Conservation (phyloP, 1,139 yeast species). For the Sugiyamaella neomexicana region DNA sequence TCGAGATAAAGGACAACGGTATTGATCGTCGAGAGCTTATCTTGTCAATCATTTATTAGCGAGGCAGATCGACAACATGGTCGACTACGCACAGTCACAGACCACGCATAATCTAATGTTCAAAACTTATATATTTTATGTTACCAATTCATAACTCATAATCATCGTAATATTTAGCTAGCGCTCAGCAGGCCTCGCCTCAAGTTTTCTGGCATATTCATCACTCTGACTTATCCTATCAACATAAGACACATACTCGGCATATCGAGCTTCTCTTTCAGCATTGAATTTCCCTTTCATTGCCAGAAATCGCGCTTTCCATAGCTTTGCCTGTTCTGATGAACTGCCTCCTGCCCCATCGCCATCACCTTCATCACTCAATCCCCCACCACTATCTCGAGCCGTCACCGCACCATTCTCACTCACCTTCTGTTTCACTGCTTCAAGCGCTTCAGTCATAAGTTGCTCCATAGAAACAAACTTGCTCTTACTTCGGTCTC, state of each 20-base stretch:
- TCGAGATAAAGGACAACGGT: too few species aligned
- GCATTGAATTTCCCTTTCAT: constrained; percentile 22
- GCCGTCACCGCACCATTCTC: constrained; percentile 1
- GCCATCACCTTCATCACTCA: background rate
- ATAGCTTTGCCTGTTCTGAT: constrained; percentile 16
- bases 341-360: background rate
- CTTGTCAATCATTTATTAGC: too few species aligned
- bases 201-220: constrained; percentile 18
- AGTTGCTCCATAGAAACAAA: constrained; percentile 16
- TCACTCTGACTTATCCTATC: constrained; percentile 19
- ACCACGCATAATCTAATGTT: background rate
- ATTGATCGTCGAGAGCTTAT: too few species aligned
- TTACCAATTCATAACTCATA: constrained; percentile 10
- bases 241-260: constrained; percentile 21
- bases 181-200: background rate
- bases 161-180: constrained; percentile 2
- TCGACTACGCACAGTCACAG: background rate
- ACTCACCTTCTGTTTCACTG: background rate
- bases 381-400: background rate
- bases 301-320: constrained; percentile 21
- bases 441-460: constrained; percentile 14
- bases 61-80: too few species aligned
- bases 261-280: constrained; percentile 22
- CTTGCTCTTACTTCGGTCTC: constrained; percentile 8
- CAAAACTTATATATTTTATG: background rate